Evolutionary conservation across 345 rosid species (phyloP).

Genomic region (Rhodamnia argentea): DNA sequence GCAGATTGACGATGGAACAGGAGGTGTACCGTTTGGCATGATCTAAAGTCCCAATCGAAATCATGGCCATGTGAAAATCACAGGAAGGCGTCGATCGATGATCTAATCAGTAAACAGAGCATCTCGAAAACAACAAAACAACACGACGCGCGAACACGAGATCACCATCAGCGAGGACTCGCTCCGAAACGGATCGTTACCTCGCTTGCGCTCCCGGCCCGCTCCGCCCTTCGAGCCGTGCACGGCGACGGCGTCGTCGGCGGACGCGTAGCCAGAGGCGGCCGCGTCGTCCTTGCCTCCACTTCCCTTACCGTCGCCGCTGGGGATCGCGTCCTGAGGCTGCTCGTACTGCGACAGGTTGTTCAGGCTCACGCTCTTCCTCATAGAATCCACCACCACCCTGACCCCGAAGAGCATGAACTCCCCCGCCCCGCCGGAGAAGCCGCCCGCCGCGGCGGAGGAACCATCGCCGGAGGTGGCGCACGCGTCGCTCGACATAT

Average conservation of each 20-base stretch:
- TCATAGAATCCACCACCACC: slow-evolving; percentile 13
- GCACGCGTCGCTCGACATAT: not conserved
- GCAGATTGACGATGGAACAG: not conserved
- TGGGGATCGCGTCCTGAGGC: not conserved
- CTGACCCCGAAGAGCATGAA: slow-evolving; percentile 15
- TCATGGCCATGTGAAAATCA: not conserved
- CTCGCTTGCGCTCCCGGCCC: slow-evolving; percentile 11
- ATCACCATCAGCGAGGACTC: not conserved
- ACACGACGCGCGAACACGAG: not conserved
- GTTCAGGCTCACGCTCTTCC: slow-evolving; percentile 13
- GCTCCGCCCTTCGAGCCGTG: not conserved
- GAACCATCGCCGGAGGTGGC: not conserved
- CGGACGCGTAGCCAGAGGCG: slow-evolving; percentile 7
- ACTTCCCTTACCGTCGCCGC: not conserved
- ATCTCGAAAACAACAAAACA: not conserved
- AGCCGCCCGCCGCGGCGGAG: not conserved
- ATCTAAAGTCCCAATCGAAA: not conserved
- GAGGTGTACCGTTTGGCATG: not conserved
- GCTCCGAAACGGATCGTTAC: not conserved
- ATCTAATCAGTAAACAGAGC: not conserved
- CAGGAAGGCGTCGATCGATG: not conserved
- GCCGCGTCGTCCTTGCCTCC: not conserved
- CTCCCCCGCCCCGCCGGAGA: not conserved
- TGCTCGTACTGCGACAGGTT: slow-evolving; percentile 11
- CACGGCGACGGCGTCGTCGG: slow-evolving; percentile 2